A percentile compares a stretch with the other conserved stretches of the same genome.
phyloP scores from a whole-genome alignment of 2,329 filamentous ascomycete genomes.

The Hypoxylon sp. region DNA sequence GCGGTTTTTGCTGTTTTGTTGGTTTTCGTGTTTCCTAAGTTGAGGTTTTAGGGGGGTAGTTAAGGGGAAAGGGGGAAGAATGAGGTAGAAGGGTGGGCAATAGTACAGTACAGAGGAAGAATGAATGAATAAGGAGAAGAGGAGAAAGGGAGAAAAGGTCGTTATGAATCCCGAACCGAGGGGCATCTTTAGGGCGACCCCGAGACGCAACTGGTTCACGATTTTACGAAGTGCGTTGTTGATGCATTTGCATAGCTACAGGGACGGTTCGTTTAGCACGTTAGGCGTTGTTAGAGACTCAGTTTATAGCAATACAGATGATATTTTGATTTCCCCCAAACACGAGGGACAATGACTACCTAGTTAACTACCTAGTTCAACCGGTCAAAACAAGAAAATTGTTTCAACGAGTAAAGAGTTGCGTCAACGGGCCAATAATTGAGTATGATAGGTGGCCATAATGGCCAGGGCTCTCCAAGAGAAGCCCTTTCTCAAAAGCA shows the following conservation, averaged over 20 bases:
- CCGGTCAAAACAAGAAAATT: no score
- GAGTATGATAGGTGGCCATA: no score
- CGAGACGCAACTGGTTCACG: slow-evolving; percentile 15
- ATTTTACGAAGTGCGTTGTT: slow-evolving; percentile 23
- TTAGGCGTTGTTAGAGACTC: slow-evolving; percentile 24
- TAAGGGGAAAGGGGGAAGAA: background rate
- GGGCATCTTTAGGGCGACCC: background rate
- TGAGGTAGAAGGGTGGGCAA: background rate
- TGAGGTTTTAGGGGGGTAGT: slow-evolving; percentile 77
- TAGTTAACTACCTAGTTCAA: background rate
- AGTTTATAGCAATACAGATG: slow-evolving; percentile 5
- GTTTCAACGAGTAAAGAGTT: no score
- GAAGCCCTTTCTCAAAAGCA: no score
- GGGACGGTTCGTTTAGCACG: slow-evolving; percentile 17
- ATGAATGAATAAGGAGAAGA: no score
- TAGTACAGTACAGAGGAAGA: slow-evolving; percentile 1
- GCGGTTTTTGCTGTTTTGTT: slow-evolving; percentile 84
- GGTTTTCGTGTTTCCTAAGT: slow-evolving; percentile 89
- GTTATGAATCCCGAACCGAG: background rate
- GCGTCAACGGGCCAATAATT: no score
- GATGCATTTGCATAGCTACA: slow-evolving; percentile 23
- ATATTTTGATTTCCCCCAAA: background rate
- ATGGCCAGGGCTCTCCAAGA: no score
- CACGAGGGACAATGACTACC: background rate
- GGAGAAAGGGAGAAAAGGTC: slow-evolving; percentile 1